Evolutionary conservation across 2,329 filamentous ascomycete genomes (phyloP), one percentile per base, ranked within the genome.

Genomic region (Talaromyces sp.): DNA sequence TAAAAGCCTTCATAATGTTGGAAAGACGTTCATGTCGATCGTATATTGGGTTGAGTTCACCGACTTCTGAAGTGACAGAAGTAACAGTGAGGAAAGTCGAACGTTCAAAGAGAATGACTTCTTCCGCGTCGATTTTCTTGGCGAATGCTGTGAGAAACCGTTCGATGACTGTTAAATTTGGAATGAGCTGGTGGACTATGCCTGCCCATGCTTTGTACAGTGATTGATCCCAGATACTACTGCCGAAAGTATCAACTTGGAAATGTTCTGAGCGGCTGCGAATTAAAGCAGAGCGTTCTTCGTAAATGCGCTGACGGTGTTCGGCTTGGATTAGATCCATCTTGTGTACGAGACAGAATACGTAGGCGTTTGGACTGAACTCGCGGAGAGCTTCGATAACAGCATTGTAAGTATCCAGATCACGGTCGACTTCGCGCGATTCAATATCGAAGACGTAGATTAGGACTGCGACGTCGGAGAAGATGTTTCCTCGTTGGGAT

Each of bases 391-490:
- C 94, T 45, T 87, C 85, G 63, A 97, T 90, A 70, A 97, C 94
- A 61, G 90, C 88, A 47, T 88, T 86, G 78, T 97, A 99, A 53
- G 91, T 96, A 52, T 93, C 86, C 47, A 97, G 85, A 71, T 99
- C 94, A 65, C 91, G 88, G 57, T 94, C 90, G 65, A 96, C 91
- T 72, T 97, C 94, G 70, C 91, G 88, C 16, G 90, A 96, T 73
- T 97, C 94, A 62, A 97, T 95, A 72, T 99, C 94, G 76, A 99
- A 99, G 73, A 99, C 94, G 78, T 99, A 99, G 74, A 99, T 97
- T 53, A 99, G 84, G 47, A 97, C 94, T 46, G 92, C 93, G 56
- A 97, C 94, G 71, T 94, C 93, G 68, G 88, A 91, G 78, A 99
- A 99, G 73, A 99, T 93, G 75, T 97, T 94, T 51, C 91, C 87